Percentiles rank a stretch among this genome's conserved stretches.
These are phyloP conservation scores for Brassica napus DNA, from an alignment of 345 rosid species.

Conservation along the genomic window Da-Ae NC_063444.1:34264501-34265000, in stretches of 20 bases:
- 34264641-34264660: constrained; percentile 23
- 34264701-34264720: constrained; percentile 37
- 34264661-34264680: constrained; percentile 33
- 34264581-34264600: constrained; percentile 36
- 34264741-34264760: constrained; percentile 51
- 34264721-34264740: constrained; percentile 32
- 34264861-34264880: constrained; percentile 40
- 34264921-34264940: constrained; percentile 38
- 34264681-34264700: constrained; percentile 41
- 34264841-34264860: constrained; percentile 43
- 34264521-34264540: constrained; percentile 6
- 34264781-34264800: constrained; percentile 44
- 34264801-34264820: constrained; percentile 40
- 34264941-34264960: constrained; percentile 46
- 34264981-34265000: constrained; percentile 19
- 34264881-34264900: constrained; percentile 31
- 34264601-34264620: constrained; percentile 27
- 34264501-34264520: not conserved
- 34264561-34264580: not conserved
- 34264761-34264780: constrained; percentile 39
- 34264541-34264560: not conserved
- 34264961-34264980: constrained; percentile 52
- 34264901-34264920: constrained; percentile 36
- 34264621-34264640: constrained; percentile 38
- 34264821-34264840: constrained; percentile 49